A percentile compares a stretch with the other conserved stretches of the same genome.
These are phyloP conservation scores for Singerocomus inundabilis DNA, from an alignment of 1,284 basidiomycete genomes.

Conservation along the genomic window DNA sequence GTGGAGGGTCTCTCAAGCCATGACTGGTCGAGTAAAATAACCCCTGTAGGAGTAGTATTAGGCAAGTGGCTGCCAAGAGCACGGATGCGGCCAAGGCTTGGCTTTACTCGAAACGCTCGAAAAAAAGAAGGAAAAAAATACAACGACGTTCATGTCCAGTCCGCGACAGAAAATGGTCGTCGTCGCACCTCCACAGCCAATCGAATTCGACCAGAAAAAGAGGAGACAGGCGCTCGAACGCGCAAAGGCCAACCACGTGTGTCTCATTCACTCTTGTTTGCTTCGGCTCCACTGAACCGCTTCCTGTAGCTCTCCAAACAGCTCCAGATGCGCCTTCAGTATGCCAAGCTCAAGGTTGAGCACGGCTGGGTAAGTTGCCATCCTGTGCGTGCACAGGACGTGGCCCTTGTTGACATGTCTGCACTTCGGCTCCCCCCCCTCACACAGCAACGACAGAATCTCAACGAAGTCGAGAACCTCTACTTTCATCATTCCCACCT, in stretches of 20 bases:
- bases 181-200: constrained; percentile 22
- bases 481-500: constrained; percentile 69
- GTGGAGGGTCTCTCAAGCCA: too few relatives aligned
- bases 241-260: constrained; percentile 62
- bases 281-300: not conserved
- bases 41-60: too few relatives aligned
- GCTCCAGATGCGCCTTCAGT: constrained; percentile 72
- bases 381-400: too few relatives aligned
- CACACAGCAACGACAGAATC: constrained; percentile 72
- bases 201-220: constrained; percentile 40
- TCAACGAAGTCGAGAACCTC: constrained; percentile 76
- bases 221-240: constrained; percentile 54
- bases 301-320: constrained; percentile 60
- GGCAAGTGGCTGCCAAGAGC: too few relatives aligned
- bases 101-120: too few relatives aligned
- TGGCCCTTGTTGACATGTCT: too few relatives aligned
- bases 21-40: too few relatives aligned
- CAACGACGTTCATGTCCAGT: constrained; percentile 10
- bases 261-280: constrained; percentile 23
- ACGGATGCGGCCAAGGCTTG: too few relatives aligned
- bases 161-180: constrained; percentile 24
- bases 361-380: constrained; percentile 79
- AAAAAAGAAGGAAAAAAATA: too few relatives aligned
- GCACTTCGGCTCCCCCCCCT: too few relatives aligned
- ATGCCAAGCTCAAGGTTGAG: constrained; percentile 75